These are phyloP conservation scores for Pleodorina starrii DNA, from an alignment of 139 green algal genomes.

Conservation along the genomic window DNA sequence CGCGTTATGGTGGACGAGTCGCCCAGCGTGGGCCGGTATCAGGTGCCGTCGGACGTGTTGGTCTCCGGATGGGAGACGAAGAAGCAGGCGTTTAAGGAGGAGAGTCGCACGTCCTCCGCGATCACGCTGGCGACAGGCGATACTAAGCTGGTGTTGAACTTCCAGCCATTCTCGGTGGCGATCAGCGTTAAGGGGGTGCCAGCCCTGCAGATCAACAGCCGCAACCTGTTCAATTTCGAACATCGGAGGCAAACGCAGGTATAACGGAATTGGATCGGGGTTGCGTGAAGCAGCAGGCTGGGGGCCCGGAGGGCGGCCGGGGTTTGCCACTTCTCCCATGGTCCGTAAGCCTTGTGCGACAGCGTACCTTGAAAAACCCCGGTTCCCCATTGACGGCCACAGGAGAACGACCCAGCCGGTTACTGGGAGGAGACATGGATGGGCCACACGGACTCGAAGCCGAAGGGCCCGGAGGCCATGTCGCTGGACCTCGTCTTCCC, in stretches of 20 bases:
- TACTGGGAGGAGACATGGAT: constrained; percentile 96
- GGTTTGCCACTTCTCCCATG: too few species aligned
- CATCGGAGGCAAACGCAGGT: constrained; percentile 83
- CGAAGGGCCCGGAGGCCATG: constrained; percentile 91
- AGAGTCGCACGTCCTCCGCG: neutral
- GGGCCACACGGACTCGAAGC: constrained; percentile 88
- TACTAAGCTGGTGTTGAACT: constrained; percentile 67
- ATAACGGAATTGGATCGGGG: neutral
- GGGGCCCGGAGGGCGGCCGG: neutral
- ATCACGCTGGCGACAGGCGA: constrained; percentile 31
- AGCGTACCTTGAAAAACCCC: too few species aligned
- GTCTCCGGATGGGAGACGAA: constrained; percentile 23
- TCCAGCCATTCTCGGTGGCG: constrained; percentile 72
- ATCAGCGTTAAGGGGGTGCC: constrained; percentile 56
- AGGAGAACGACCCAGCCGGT: constrained; percentile 82
- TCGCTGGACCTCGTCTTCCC: constrained; percentile 93
- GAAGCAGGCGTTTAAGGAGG: constrained; percentile 21
- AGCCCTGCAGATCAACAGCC: constrained; percentile 83
- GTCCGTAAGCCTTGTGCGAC: too few species aligned
- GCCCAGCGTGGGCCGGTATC: constrained; percentile 38
- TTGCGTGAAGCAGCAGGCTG: neutral
- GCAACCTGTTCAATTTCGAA: constrained; percentile 90
- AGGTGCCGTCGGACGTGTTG: constrained; percentile 19
- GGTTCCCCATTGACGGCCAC: neutral
- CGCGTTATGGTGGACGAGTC: constrained; percentile 87